Evolutionary conservation across 2,329 filamentous ascomycete genomes (phyloP), one percentile per base, ranked within the genome.

Genomic region (Pseudocercospora ulei): DNA sequence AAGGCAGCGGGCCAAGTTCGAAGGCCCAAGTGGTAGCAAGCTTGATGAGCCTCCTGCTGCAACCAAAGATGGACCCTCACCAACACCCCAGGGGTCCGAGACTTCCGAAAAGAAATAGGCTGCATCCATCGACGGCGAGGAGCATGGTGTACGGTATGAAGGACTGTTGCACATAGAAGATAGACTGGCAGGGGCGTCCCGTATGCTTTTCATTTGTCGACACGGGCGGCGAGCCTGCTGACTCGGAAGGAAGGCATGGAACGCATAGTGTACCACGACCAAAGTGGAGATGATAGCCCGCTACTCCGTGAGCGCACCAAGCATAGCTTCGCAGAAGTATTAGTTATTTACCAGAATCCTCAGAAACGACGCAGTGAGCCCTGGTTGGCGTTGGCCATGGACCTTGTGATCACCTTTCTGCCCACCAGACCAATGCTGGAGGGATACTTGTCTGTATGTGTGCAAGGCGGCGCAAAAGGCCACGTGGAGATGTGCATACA

Each of bases 1-100:
- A 19, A 33, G 25, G 18, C 49, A 49, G 31, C 49, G 49, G 30
- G 43, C 43, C 5, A 46, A 46, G 23, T 39, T 39, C 13, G 39
- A 38, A 14, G 24, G 31, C 18, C 37, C 36, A 5, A 39, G 27
- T 12, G 34, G 17, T 20, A 28, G 22, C 18, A 28, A 19, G 17
- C 4, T 13, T 5, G 39, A 41, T 23, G 25, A 31, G 16, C 17
- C 24, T 8, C 12, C 11, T 22, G 40, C 35, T 19, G 41, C 29
- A 7, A 39, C 37, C 12, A 24, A 23, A 18, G 37, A 31, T 3
- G 36, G 26, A 7, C 36, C 36, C 9, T 38, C 26, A 12, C 27
- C 36, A 22, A 31, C 36, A 29, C 25, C 19, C 17, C 28, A 34
- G 28, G 35, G 27, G 37, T 17, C 16, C 5, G 37, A 34, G 19